Evolutionary conservation across 1,284 basidiomycete species (phyloP), one percentile per base, ranked within the genome.

Genomic region (Peniophora sp.): DNA sequence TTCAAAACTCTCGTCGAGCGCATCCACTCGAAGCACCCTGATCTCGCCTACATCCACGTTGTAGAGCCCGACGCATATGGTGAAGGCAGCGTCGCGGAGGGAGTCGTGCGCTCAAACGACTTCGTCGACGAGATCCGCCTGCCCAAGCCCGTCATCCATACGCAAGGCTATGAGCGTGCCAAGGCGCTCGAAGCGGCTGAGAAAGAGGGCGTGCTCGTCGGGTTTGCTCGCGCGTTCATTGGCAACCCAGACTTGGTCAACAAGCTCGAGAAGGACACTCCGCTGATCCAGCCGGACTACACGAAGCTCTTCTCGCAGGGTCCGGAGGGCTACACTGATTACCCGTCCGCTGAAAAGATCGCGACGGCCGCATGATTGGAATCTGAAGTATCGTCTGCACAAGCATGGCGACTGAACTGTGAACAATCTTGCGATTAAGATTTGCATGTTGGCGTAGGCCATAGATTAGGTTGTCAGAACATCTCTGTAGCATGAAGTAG

Each of bases 211-310:
- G 60, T 73, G 56, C 38, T 77, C 9, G 61, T 77, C 39, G 74
- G 70, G 0, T 74, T 78, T 53, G 80, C 75, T 1, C 63, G 78
- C 11, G 61, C 60, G 50, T 82, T 75, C 58, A 74, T 79, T 49
- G 61, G 69, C 0, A 74, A 74, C 70, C 78, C 78, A 14, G 78
- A 81, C 56, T 65, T 81, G 1, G 71, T 72, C 0, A 56, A 63
- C 11, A 69, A 78, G 2, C 53, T 70, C 11, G 53, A 57, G 45
- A 53, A 66, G 43, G 55, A 70, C 39, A 52, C 72, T 0, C 60
- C 68, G 0, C 54, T 75, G 20, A 61, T 57, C 2, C 48, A 55
- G 0, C 67, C 62, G 50, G 56, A 74, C 46, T 56, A 59, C 6
- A 55, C 58, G 20, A 69, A 67, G 58, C 17, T 22, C 22, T 12